Evolutionary conservation across 192 early-diverging fungal genomes (phyloP).

Genomic region (Rhizoclosmatium globosum): DNA sequence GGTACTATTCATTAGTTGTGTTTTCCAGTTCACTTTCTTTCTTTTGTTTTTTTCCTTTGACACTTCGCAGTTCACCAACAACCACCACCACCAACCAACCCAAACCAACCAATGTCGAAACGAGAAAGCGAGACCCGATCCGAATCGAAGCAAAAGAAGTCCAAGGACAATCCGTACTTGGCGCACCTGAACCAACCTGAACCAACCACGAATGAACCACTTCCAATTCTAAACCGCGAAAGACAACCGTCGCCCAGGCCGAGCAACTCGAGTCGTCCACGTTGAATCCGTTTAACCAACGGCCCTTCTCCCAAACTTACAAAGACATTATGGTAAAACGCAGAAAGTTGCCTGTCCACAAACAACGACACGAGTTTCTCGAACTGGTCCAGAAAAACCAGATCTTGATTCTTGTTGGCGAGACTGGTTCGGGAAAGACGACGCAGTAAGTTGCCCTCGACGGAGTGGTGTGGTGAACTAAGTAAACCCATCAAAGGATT

Average conservation of each 20-base stretch:
- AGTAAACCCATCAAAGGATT: conserved; percentile 62
- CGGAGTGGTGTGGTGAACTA: not conserved
- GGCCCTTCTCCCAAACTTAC: conserved; percentile 84
- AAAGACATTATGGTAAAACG: conserved; percentile 85
- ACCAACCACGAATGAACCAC: not conserved
- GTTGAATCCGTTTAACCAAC: conserved; percentile 83
- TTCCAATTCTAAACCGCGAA: conserved; percentile 64
- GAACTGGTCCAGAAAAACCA: conserved; percentile 93
- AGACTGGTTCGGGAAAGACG: conserved; percentile 75
- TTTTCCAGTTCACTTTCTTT: conserved; percentile 95
- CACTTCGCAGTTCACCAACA: conserved; percentile 58
- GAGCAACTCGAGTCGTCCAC: conserved; percentile 76
- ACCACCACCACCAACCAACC: not conserved
- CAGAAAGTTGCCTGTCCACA: conserved; percentile 91
- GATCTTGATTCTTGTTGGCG: conserved; percentile 91
- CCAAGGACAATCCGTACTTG: conserved; percentile 47
- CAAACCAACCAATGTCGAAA: too few species aligned
- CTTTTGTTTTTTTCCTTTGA: conserved; percentile 90
- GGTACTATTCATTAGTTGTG: conserved; percentile 92
- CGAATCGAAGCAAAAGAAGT: too few species aligned
- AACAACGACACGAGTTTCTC: conserved; percentile 91
- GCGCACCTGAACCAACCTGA: conserved; percentile 36
- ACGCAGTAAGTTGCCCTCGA: conserved; percentile 79
- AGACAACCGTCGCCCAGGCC: conserved; percentile 89
- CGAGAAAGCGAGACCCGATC: too few species aligned